Percentiles rank a stretch among this genome's conserved stretches.
Evolutionary conservation across 106 monocot species (phyloP).

Genomic region (Allium fistulosum): DNA sequence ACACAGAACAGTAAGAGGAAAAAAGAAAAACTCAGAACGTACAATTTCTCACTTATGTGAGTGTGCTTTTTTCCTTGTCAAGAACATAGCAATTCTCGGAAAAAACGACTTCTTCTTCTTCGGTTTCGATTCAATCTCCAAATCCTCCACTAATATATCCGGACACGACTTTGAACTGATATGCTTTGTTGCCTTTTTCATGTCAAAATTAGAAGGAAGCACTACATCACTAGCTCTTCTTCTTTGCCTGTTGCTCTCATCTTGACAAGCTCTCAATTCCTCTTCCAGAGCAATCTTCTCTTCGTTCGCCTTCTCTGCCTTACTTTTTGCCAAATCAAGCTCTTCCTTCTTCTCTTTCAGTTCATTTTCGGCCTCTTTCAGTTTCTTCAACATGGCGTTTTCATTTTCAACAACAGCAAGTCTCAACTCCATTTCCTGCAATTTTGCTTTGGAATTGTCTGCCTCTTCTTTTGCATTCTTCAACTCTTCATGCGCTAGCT

Average conservation of each 20-base stretch:
- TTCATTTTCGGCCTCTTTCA: conserved; percentile 24
- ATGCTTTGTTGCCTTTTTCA: background rate
- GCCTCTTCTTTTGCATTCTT: conserved; percentile 49
- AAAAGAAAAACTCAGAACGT: conserved; percentile 29
- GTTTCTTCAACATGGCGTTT: conserved; percentile 20
- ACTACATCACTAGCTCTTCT: conserved; percentile 25
- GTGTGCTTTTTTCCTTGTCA: conserved; percentile 54
- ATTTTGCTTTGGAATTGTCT: conserved; percentile 29
- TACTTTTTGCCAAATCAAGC: conserved; percentile 30
- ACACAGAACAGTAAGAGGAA: conserved; percentile 29
- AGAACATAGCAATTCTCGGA: conserved; percentile 50
- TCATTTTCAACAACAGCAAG: conserved; percentile 39
- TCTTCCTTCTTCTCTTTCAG: conserved; percentile 33
- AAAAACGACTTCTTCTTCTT: conserved; percentile 59
- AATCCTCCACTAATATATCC: background rate
- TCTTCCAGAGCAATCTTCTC: conserved; percentile 49
- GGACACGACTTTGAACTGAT: conserved; percentile 9
- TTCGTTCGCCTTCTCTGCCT: conserved; percentile 35
- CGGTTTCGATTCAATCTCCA: conserved; percentile 17
- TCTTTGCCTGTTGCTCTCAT: conserved; percentile 22
- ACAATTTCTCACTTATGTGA: conserved; percentile 21
- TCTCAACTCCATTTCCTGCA: conserved; percentile 28
- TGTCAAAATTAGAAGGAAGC: background rate
- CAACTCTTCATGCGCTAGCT: conserved; percentile 42
- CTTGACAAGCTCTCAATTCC: conserved; percentile 59